A percentile compares a stretch with the other conserved stretches of the same genome.
Evolutionary conservation across 2,329 filamentous ascomycete genomes (phyloP).

Genomic region (Claviceps sorghi): DNA sequence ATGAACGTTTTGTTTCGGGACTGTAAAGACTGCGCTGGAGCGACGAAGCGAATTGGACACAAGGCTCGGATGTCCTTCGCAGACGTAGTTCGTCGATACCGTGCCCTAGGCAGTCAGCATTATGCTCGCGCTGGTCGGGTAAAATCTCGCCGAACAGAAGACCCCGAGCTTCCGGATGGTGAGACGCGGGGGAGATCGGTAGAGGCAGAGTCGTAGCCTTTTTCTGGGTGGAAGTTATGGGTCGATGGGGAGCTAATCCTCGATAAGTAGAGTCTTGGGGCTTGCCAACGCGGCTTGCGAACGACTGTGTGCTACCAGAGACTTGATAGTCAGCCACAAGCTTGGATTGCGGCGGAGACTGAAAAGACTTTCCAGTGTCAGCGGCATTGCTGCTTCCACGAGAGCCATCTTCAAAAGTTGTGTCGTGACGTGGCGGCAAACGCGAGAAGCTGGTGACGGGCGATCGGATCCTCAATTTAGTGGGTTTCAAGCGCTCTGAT

Average conservation of each 20-base stretch:
- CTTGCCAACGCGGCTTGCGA: slow-evolving; percentile 44
- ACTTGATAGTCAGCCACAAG: slow-evolving; percentile 35
- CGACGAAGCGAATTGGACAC: slow-evolving; percentile 35
- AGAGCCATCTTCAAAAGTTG: neutral
- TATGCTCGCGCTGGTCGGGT: slow-evolving; percentile 41
- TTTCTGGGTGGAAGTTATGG: slow-evolving; percentile 19
- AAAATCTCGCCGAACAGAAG: slow-evolving; percentile 65
- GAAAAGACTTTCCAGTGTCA: slow-evolving; percentile 11
- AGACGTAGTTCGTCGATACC: slow-evolving; percentile 41
- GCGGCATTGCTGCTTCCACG: neutral
- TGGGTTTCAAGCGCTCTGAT: neutral
- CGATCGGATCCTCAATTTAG: neutral
- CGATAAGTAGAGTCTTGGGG: slow-evolving; percentile 24
- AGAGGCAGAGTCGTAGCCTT: slow-evolving; percentile 21
- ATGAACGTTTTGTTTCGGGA: slow-evolving; percentile 42
- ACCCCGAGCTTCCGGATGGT: slow-evolving; percentile 26
- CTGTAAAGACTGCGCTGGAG: slow-evolving; percentile 43
- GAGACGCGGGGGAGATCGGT: slow-evolving; percentile 19
- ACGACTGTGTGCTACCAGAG: slow-evolving; percentile 41
- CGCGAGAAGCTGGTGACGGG: neutral
- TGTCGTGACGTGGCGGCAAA: slow-evolving; percentile 6
- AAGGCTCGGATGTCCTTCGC: slow-evolving; percentile 59
- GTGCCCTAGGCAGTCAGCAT: slow-evolving; percentile 39
- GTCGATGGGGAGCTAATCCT: slow-evolving; percentile 21
- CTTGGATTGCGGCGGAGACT: slow-evolving; percentile 30